phyloP scores from a whole-genome alignment of 2,329 filamentous ascomycete genomes.

The Ophiocordyceps camponoti-saundersi region DNA sequence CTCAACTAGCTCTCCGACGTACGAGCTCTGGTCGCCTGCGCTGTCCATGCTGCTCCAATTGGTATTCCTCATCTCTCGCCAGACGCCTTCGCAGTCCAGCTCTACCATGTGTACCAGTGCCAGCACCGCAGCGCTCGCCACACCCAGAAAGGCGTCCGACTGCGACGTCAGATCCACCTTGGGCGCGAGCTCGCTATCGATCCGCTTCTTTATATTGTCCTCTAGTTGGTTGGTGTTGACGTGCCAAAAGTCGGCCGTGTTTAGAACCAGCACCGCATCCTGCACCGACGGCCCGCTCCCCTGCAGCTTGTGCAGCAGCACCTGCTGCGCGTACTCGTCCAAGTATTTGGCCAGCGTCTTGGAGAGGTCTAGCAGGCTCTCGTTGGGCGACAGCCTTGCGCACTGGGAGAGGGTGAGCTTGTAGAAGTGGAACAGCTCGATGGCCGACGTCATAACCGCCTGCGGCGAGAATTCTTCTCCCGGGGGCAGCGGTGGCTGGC shows the following conservation, averaged over 20 bases:
- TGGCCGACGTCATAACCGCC: constrained; percentile 81
- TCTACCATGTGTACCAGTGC: constrained; percentile 75
- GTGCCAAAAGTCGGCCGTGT: constrained; percentile 96
- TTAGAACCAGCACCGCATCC: constrained; percentile 72
- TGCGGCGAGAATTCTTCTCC: constrained; percentile 90
- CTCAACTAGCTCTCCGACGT: constrained; percentile 66
- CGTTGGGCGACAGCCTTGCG: constrained; percentile 87
- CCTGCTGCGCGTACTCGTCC: constrained; percentile 88
- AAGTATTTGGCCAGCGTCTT: constrained; percentile 81
- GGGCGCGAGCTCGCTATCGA: constrained; percentile 60
- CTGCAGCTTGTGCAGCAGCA: constrained; percentile 57
- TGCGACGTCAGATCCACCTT: constrained; percentile 83
- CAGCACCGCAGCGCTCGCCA: constrained; percentile 75
- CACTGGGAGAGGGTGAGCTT: constrained; percentile 85
- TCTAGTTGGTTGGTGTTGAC: constrained; percentile 83
- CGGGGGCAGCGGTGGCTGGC: constrained; percentile 58
- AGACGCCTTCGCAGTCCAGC: constrained; percentile 64
- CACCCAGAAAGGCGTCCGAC: constrained; percentile 87
- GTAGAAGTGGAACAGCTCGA: constrained; percentile 95
- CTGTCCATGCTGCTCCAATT: constrained; percentile 89
- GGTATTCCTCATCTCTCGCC: constrained; percentile 94
- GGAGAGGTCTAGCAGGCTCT: constrained; percentile 67
- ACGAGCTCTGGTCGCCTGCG: constrained; percentile 85
- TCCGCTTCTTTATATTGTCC: constrained; percentile 81
- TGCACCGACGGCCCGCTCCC: constrained; percentile 44